Base-by-base conservation (phyloP, 2,329 filamentous ascomycete species). In the Claviceps lovelessii region DNA sequence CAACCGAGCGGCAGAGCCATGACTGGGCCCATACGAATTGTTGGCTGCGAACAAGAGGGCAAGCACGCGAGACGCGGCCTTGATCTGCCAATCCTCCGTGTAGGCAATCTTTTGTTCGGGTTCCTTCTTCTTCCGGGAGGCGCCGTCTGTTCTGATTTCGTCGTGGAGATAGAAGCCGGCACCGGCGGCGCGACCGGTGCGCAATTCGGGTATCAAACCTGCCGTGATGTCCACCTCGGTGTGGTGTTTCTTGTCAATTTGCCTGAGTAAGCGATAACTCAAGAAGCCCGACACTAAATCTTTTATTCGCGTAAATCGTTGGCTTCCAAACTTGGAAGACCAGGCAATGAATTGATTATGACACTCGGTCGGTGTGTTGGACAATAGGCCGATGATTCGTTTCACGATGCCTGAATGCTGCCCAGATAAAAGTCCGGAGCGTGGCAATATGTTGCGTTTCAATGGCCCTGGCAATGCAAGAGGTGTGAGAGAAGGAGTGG, bases 31-130 rank as follows among this genome's bases (percentile, higher is more conserved):
- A 6, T 68, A 67, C 37, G 72, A 63, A 57, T 84, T 86, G 68
- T 95, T 96, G 31, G 90, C 90, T 2, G 84, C 79, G 64, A 95
- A 94, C 1, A 95, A 68, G 28, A 95, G 68, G 10, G 86, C 83
- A 75, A 95, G 84, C 2, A 94, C 81, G 60, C 85, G 83, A 3
- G 88, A 84, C 8, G 86, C 86, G 11, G 87, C 87, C 65, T 83
- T 86, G 55, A 95, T 81, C 67, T 95, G 90, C 90, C 90, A 96
- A 64, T 95, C 90, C 56, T 91, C 87, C 23, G 78, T 76, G 65
- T 93, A 94, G 0, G 81, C 70, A 2, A 82, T 75, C 58, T 74
- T 74, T 60, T 79, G 80, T 8, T 76, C 69, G 35, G 76, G 73
- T 37, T 79, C 76, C 53, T 79, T 79, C 23, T 73, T 67, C 64